Evolutionary conservation across 163 green algal genomes (phyloP).

Genomic region (Chlamydomonas reinhardtii): DNA sequence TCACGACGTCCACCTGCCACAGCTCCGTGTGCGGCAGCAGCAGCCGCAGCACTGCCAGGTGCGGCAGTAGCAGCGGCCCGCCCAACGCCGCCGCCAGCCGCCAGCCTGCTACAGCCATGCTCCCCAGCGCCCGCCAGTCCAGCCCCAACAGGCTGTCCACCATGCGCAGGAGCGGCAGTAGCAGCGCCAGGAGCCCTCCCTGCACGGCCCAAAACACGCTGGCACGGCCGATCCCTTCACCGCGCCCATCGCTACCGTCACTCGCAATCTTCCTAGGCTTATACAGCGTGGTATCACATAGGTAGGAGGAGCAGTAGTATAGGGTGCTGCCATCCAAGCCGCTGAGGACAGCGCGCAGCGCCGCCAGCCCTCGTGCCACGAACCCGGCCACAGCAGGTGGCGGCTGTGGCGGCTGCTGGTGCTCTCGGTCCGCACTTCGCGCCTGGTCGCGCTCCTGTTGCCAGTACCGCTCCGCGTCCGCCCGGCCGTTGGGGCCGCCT

Average conservation of each 20-base stretch:
- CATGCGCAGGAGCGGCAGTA: too few relatives aligned
- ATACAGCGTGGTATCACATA: neutral
- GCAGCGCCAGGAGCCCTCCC: neutral
- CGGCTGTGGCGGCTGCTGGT: too few relatives aligned
- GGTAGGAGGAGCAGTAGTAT: neutral
- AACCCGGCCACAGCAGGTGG: too few relatives aligned
- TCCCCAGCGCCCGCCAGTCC: too few relatives aligned
- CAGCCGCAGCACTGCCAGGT: neutral
- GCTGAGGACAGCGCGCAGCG: neutral
- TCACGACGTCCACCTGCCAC: neutral
- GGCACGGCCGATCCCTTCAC: neutral
- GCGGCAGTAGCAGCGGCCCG: constrained; percentile 15
- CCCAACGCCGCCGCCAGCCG: neutral
- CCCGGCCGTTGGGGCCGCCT: too few relatives aligned
- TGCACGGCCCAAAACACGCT: neutral
- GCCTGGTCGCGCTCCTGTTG: too few relatives aligned
- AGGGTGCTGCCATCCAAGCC: neutral
- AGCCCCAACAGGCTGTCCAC: too few relatives aligned
- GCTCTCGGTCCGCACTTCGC: too few relatives aligned
- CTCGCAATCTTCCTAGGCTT: neutral
- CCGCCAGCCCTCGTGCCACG: too few relatives aligned
- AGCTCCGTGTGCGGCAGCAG: neutral
- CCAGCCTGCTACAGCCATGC: too few relatives aligned
- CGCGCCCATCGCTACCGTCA: neutral
- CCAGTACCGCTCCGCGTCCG: too few relatives aligned